These are phyloP conservation scores for Candida hispaniensis DNA, from an alignment of 805 yeast genomes.

Conservation along the genomic window DNA sequence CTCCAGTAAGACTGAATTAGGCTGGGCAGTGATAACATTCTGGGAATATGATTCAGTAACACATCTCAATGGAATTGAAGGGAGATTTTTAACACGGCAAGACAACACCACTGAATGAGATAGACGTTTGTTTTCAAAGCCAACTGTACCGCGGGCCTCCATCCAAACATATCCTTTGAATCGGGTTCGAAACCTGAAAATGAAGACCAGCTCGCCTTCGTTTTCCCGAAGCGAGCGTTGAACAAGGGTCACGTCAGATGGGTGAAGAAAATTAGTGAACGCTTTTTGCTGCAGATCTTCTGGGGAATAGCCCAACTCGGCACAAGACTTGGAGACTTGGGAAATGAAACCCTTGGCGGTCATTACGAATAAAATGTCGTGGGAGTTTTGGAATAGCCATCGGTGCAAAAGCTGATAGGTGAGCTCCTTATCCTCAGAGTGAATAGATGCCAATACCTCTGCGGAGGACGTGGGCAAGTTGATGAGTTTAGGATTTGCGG, in stretches of 20 bases:
- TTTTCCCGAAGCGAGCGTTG: conserved; percentile 9
- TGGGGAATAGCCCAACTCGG: conserved; percentile 9
- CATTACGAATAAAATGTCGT: conserved; percentile 9
- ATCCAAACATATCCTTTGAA: conserved; percentile 11
- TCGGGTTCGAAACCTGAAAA: conserved; percentile 11
- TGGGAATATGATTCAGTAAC: conserved; percentile 3
- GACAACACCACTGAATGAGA: conserved; percentile 9
- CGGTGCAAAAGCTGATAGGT: conserved; percentile 14
- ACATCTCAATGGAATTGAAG: conserved; percentile 5
- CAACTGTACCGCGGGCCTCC: conserved; percentile 8
- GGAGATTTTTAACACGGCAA: background rate
- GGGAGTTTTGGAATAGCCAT: conserved; percentile 12
- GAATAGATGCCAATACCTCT: conserved; percentile 10
- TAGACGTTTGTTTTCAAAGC: conserved; percentile 8
- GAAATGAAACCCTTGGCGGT: conserved; percentile 10
- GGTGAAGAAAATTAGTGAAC: conserved; percentile 7
- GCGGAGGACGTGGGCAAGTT: background rate
- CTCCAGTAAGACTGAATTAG: conserved; percentile 6
- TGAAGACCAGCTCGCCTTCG: background rate
- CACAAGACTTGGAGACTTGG: conserved; percentile 2
- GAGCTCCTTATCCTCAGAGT: conserved; percentile 1
- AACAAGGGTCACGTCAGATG: conserved; percentile 11
- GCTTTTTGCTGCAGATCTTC: conserved; percentile 6
- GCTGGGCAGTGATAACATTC: conserved; percentile 11
- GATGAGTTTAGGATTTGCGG: conserved; percentile 6